phyloP scores from a whole-genome alignment of 495 filamentous ascomycete genomes.

The Penicillium salamii region DNA sequence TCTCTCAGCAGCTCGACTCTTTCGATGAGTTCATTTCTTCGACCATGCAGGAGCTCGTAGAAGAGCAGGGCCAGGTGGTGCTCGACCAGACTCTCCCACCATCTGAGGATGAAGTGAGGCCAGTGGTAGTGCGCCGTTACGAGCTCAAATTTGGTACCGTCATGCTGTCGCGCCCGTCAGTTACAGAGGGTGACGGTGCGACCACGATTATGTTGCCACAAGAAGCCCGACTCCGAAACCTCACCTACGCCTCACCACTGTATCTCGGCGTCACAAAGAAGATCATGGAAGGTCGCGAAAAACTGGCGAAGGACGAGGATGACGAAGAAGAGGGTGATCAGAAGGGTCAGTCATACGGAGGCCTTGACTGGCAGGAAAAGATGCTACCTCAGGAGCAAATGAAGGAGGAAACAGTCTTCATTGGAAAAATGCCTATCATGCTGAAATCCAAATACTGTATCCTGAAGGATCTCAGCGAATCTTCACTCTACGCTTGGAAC shows the following conservation, averaged over 20 bases:
- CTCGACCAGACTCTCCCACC: conserved; percentile 83
- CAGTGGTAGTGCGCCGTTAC: conserved; percentile 80
- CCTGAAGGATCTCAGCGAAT: conserved; percentile 73
- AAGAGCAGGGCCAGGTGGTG: conserved; percentile 81
- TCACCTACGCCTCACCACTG: conserved; percentile 90
- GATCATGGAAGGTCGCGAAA: conserved; percentile 77
- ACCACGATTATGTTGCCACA: conserved; percentile 81
- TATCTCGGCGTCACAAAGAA: conserved; percentile 81
- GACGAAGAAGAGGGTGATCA: conserved; percentile 44
- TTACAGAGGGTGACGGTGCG: conserved; percentile 88
- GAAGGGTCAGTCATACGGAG: conserved; percentile 36
- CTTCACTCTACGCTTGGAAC: conserved; percentile 78
- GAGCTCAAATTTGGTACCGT: conserved; percentile 89
- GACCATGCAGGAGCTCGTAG: conserved; percentile 88
- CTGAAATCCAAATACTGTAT: conserved; percentile 92
- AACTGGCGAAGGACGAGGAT: conserved; percentile 48
- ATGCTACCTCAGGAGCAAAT: conserved; percentile 58
- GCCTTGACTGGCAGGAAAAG: conserved; percentile 49
- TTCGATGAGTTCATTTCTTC: conserved; percentile 94
- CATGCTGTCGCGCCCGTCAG: conserved; percentile 76
- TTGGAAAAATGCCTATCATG: conserved; percentile 97
- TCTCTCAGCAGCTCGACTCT: conserved; percentile 96
- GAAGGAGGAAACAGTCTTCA: conserved; percentile 69
- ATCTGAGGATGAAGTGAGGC: conserved; percentile 61
- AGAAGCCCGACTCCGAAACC: conserved; percentile 88